Conservation (phyloP, 768 basidiomycete species). For the Leccinum incarnatum region DNA sequence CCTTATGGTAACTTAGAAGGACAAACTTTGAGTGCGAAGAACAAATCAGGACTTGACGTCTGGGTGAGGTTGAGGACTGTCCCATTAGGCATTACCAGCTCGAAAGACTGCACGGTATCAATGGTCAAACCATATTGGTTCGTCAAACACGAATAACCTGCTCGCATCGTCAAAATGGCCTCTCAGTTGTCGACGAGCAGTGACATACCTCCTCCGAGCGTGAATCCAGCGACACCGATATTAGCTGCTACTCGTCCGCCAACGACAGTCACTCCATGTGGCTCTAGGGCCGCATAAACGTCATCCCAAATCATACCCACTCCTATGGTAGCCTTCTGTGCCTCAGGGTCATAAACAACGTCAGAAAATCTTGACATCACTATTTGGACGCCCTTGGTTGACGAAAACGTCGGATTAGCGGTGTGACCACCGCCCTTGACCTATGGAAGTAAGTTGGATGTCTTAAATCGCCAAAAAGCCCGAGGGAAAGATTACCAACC, state of each 20-base stretch:
- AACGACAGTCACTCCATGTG: background rate
- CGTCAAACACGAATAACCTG: slow-evolving; percentile 42
- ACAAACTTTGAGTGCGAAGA: slow-evolving; percentile 28
- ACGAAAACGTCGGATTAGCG: background rate
- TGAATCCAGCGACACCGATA: background rate
- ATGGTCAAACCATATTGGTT: slow-evolving; percentile 59
- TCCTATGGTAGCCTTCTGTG: background rate
- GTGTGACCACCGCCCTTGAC: background rate
- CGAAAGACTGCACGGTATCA: slow-evolving; percentile 53
- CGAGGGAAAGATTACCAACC: background rate
- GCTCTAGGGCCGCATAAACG: background rate
- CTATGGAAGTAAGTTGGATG: background rate
- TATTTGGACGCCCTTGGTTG: background rate
- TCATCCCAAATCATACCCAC: background rate
- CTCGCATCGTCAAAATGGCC: background rate
- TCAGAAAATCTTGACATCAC: background rate
- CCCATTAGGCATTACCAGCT: slow-evolving; percentile 51
- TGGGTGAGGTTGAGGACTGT: slow-evolving; percentile 35
- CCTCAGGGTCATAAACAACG: background rate
- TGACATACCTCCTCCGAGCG: background rate
- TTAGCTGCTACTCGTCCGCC: background rate
- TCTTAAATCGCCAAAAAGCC: no score
- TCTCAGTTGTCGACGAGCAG: background rate
- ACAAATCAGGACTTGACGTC: slow-evolving; percentile 36
- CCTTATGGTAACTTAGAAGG: background rate